Percentiles rank a stretch among this genome's conserved stretches.
Conservation (phyloP, 805 yeast genomes). For the Clavispora fructus region DNA sequence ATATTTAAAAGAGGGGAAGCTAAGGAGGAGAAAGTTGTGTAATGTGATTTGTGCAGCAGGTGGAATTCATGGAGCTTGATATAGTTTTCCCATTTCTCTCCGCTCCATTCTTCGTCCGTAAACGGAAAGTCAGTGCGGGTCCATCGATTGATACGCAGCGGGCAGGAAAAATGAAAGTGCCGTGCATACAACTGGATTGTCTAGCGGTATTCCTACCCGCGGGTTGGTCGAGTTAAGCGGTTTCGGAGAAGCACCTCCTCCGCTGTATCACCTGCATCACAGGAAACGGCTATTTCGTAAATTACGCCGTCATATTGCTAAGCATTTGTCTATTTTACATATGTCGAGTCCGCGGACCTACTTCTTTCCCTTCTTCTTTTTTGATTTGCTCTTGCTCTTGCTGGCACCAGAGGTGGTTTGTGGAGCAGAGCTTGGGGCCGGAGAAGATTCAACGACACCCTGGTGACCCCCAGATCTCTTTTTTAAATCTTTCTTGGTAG, state of each 20-base stretch:
- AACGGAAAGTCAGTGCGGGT: background rate
- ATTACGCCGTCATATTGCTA: background rate
- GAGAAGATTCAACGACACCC: conserved; percentile 16
- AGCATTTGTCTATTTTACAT: background rate
- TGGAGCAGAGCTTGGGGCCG: conserved; percentile 17
- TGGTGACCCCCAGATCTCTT: conserved; percentile 15
- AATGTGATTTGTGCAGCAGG: background rate
- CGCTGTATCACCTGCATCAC: background rate
- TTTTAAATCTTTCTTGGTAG: conserved; percentile 38
- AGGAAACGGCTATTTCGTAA: background rate
- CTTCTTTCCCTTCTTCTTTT: conserved; percentile 16
- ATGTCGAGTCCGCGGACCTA: background rate
- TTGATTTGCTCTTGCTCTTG: conserved; percentile 17
- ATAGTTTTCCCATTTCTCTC: background rate
- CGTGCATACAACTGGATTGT: background rate
- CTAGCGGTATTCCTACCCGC: background rate
- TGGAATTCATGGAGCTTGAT: background rate
- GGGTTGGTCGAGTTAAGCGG: background rate
- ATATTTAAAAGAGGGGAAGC: background rate
- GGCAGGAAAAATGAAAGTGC: background rate
- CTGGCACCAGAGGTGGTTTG: conserved; percentile 17
- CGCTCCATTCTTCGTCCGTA: background rate
- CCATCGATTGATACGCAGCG: background rate
- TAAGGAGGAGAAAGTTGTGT: background rate
- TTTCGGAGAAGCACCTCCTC: background rate